phyloP scores from a whole-genome alignment of 805 yeast species.

The Ogataea methanolica region DNA sequence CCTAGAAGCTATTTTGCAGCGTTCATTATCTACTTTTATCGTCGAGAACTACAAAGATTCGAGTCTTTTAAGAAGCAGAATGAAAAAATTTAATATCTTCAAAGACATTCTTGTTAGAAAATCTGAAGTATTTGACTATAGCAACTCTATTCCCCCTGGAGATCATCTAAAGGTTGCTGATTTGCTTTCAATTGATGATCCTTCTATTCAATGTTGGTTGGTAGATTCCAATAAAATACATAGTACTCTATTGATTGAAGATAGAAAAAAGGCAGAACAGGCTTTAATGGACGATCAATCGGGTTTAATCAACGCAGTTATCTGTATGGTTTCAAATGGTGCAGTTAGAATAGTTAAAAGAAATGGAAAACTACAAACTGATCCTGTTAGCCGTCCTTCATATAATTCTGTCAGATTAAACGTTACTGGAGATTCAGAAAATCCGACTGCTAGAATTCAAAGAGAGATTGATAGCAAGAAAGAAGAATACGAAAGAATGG shows the following conservation, averaged over 20 bases:
- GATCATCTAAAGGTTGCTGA: slow-evolving; percentile 52
- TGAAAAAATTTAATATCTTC: slow-evolving; percentile 28
- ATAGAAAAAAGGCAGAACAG: slow-evolving; percentile 47
- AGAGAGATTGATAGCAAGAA: slow-evolving; percentile 10
- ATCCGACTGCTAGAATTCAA: slow-evolving; percentile 14
- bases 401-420: slow-evolving; percentile 18
- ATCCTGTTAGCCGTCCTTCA: slow-evolving; percentile 20
- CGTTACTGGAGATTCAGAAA: slow-evolving; percentile 20
- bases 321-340: slow-evolving; percentile 22
- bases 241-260: slow-evolving; percentile 46
- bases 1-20: slow-evolving; percentile 51
- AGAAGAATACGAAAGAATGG: too few relatives aligned
- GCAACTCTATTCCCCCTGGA: slow-evolving; percentile 37
- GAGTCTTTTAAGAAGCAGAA: slow-evolving; percentile 32
- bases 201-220: slow-evolving; percentile 52
- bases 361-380: slow-evolving; percentile 26
- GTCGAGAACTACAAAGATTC: slow-evolving; percentile 65
- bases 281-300: slow-evolving; percentile 31
- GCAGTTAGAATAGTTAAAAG: slow-evolving; percentile 24
- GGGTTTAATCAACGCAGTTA: slow-evolving; percentile 19
- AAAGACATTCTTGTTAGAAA: slow-evolving; percentile 46
- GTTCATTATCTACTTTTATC: slow-evolving; percentile 55
- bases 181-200: slow-evolving; percentile 50
- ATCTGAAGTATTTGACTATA: slow-evolving; percentile 54
- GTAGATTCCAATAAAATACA: slow-evolving; percentile 65